These are phyloP conservation scores for Didymella pomorum DNA, from an alignment of 2,329 filamentous ascomycete species.

Conservation along the genomic window DNA sequence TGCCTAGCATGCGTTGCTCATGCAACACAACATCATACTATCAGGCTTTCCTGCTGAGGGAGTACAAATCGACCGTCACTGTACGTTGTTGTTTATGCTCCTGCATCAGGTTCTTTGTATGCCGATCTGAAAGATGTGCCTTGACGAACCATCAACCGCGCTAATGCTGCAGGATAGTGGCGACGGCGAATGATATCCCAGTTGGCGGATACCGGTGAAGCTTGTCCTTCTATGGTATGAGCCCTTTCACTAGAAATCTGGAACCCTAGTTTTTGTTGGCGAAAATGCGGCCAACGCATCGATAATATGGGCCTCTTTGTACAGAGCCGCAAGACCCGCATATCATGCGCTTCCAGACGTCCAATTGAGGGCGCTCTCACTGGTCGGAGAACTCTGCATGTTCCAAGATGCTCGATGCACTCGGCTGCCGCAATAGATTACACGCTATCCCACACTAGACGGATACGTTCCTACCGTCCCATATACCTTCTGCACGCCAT, in stretches of 20 bases:
- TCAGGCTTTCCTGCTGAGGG: slow-evolving; percentile 39
- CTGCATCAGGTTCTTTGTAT: slow-evolving; percentile 41
- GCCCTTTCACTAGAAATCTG: slow-evolving; percentile 48
- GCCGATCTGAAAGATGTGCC: slow-evolving; percentile 49
- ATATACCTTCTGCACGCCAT: slow-evolving; percentile 49
- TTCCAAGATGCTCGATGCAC: slow-evolving; percentile 50
- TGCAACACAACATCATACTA: slow-evolving; percentile 39
- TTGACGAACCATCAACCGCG: slow-evolving; percentile 45
- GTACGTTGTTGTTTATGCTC: slow-evolving; percentile 46
- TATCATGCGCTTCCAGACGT: slow-evolving; percentile 48
- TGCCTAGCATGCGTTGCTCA: slow-evolving; percentile 33
- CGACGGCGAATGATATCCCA: slow-evolving; percentile 44
- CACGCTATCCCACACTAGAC: slow-evolving; percentile 50
- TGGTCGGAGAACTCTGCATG: slow-evolving; percentile 56
- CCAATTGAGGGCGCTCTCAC: slow-evolving; percentile 62
- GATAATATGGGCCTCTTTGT: slow-evolving; percentile 60
- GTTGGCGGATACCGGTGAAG: slow-evolving; percentile 48
- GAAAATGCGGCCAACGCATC: slow-evolving; percentile 90
- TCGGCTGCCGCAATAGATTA: slow-evolving; percentile 53
- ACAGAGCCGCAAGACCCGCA: slow-evolving; percentile 55
- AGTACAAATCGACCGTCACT: slow-evolving; percentile 40
- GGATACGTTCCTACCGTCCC: slow-evolving; percentile 46
- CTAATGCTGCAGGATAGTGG: slow-evolving; percentile 50
- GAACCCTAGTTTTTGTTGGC: slow-evolving; percentile 71
- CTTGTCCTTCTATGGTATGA: slow-evolving; percentile 50